Conservation (phyloP, 2,329 filamentous ascomycete species). For the Colletotrichum camelliae region DNA sequence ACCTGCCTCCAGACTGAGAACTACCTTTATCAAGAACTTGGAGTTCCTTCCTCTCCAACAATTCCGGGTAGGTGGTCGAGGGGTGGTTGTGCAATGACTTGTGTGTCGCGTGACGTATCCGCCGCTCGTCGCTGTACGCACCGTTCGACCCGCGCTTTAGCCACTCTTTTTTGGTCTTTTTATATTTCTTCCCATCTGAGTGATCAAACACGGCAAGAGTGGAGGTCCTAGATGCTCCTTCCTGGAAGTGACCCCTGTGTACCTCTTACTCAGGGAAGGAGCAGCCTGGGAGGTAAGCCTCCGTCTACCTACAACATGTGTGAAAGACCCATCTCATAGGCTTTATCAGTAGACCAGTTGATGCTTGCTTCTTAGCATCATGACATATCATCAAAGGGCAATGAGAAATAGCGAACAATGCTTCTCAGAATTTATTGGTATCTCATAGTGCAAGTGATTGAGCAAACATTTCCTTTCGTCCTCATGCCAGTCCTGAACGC, state of each 20-base stretch:
- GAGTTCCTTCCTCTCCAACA: neutral
- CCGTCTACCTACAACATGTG: fast-evolving
- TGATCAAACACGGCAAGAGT: fast-evolving
- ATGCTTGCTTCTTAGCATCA: neutral
- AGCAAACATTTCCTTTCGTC: neutral
- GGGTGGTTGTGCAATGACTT: fast-evolving
- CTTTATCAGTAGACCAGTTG: neutral
- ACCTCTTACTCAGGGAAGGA: neutral
- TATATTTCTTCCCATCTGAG: neutral
- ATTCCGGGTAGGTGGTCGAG: neutral
- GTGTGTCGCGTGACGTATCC: neutral
- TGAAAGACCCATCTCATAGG: neutral
- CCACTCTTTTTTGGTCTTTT: neutral
- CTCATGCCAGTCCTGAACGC: neutral
- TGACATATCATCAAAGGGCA: neutral
- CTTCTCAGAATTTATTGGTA: neutral
- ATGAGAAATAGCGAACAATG: neutral
- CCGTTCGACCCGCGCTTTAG: neutral
- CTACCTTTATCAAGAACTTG: neutral
- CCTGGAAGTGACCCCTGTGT: fast-evolving
- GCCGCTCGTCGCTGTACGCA: neutral
- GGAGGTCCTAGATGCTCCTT: neutral
- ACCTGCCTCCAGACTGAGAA: neutral
- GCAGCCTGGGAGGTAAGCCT: neutral
- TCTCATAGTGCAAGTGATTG: neutral